These are phyloP conservation scores for Penicillium taxi DNA, from an alignment of 495 filamentous ascomycete genomes.

Conservation along the genomic window DNA sequence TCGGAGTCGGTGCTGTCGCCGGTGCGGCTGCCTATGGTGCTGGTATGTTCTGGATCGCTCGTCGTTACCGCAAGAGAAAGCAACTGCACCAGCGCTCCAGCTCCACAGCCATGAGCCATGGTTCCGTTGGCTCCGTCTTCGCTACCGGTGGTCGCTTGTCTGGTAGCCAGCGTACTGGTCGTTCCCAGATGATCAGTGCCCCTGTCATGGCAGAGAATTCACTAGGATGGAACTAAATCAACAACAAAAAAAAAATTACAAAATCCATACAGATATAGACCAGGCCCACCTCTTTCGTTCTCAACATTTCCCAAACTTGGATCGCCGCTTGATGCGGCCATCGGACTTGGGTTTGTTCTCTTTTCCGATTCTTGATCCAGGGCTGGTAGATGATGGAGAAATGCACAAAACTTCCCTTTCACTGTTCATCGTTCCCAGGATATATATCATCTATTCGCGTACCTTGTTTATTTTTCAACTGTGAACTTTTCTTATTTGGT, in stretches of 20 bases:
- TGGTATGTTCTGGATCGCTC: conserved; percentile 95
- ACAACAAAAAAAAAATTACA: conserved; percentile 2
- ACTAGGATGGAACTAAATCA: conserved; percentile 85
- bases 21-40: conserved; percentile 89
- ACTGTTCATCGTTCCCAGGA: conserved; percentile 21
- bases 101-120: conserved; percentile 46
- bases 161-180: conserved; percentile 60
- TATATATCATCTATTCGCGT: conserved; percentile 22
- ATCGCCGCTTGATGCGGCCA: neutral
- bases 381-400: conserved; percentile 10
- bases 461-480: conserved; percentile 25
- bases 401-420: conserved; percentile 25
- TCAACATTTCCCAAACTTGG: conserved; percentile 2
- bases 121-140: conserved; percentile 25
- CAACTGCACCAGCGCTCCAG: conserved; percentile 69
- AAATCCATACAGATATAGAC: conserved; percentile 11
- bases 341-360: neutral
- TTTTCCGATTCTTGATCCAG: neutral
- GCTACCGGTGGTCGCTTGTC: conserved; percentile 35
- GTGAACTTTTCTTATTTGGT: conserved; percentile 21
- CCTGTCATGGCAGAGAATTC: conserved; percentile 97
- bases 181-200: conserved; percentile 67
- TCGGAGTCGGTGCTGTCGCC: conserved; percentile 67
- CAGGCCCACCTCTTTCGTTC: conserved; percentile 4
- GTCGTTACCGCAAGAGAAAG: conserved; percentile 85